Base-by-base conservation (phyloP, 2,329 filamentous ascomycete genomes). In the Colletotrichum lini region DNA sequence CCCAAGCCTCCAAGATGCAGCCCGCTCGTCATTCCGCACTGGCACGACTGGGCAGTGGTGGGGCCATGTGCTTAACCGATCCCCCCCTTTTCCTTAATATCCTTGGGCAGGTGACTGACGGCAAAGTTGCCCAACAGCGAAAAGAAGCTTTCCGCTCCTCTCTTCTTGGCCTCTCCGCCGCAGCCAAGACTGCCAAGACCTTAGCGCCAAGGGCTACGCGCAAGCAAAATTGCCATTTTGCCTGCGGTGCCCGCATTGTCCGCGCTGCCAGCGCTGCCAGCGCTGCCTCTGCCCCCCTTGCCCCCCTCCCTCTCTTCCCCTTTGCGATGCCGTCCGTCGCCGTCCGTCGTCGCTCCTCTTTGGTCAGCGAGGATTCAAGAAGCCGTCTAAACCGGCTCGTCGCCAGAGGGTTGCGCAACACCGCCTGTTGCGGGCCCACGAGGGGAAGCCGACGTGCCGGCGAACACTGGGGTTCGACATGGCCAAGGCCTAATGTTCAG, bases 61-160 rank as follows among this genome's bases (percentile, higher is more conserved):
- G 30, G 30, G 30, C 10, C 30, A 62, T 57, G 45, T 45, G 52
- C 58, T 71, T 63, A 68, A 64, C 44, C 58, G 65, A 68, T 35
- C 68, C 49, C 47, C 65, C 68, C 35, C 49, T 60, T 62, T 70
- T 62, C 21, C 35, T 53, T 49, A 38, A 63, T 63, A 63, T 44
- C 21, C 60, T 15, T 45, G 42, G 42, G 67, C 62, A 65, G 62
- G 52, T 65, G 62, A 65, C 62, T 56, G 15, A 44, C 42, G 44
- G 38, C 52, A 6, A 10, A 3, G 30, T 53, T 44, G 60, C 40
- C 68, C 68, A 63, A 68, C 65, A 62, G 45, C 57, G 52, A 59
- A 71, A 71, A 71, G 68, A 71, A 71, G 68, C 68, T 71, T 71
- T 71, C 68, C 68, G 68, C 68, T 71, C 68, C 68, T 71, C 68